Percentiles rank a stretch among this genome's conserved stretches.
Conservation (phyloP, 345 rosid species). For the Eucalyptus sideroxylon region DNA sequence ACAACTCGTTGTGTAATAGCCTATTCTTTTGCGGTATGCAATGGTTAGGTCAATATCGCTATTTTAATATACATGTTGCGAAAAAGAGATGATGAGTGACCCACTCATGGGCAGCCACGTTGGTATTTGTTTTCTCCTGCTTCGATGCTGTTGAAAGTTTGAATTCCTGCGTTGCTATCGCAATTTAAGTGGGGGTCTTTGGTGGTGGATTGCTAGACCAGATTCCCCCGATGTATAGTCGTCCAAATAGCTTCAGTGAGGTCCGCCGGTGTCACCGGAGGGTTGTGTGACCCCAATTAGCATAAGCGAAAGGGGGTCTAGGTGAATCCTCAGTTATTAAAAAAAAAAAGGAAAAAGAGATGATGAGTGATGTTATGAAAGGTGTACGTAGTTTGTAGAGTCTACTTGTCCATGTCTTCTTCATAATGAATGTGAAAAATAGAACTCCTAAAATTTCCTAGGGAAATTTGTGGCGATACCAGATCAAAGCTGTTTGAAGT, state of each 20-base stretch:
- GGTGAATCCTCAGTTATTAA: fast-evolving
- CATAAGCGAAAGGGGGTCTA: fast-evolving
- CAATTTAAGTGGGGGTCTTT: no score
- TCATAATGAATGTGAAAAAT: neutral
- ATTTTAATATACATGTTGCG: neutral
- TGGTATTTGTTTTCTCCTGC: no score
- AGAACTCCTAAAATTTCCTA: neutral
- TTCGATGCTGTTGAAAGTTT: no score
- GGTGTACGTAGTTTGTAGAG: neutral
- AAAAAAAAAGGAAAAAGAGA: no score
- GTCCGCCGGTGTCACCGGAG: no score
- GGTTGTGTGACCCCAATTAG: no score
- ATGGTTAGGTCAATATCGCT: neutral
- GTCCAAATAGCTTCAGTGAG: no score
- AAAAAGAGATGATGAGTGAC: neutral
- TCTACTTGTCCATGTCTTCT: neutral
- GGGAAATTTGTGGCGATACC: neutral
- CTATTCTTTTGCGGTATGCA: neutral
- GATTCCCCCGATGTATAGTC: no score
- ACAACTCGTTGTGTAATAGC: neutral
- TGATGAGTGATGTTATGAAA: neutral
- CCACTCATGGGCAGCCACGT: no score
- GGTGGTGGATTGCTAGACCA: no score
- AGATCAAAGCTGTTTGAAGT: neutral
- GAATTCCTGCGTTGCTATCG: no score